These are phyloP conservation scores for Gentiana straminea DNA, from an alignment of 257 asterid species.

Conservation along the genomic window DNA sequence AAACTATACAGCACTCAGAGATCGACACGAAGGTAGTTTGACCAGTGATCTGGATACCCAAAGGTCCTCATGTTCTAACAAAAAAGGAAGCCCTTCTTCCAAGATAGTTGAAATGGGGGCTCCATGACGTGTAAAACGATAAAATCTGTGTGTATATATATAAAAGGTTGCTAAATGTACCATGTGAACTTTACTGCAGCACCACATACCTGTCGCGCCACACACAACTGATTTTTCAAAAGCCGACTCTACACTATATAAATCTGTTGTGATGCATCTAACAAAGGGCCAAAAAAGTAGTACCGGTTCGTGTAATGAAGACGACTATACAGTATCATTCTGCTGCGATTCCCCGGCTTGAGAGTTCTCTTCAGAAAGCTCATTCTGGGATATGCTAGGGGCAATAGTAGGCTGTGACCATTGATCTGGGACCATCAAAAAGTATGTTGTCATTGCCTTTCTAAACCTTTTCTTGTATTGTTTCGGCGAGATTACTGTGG, in stretches of 20 bases:
- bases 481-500: conserved; percentile 86
- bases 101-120: conserved; percentile 6
- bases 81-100: no score
- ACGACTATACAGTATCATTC: conserved; percentile 4
- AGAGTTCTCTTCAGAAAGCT: conserved; percentile 40
- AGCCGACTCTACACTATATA: conserved; percentile 4
- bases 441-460: conserved; percentile 90
- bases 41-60: no score
- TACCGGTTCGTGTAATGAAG: neutral
- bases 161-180: no score
- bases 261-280: conserved; percentile 6
- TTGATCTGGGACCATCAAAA: conserved; percentile 91
- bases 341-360: conserved; percentile 18
- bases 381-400: conserved; percentile 56
- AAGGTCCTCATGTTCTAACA: no score
- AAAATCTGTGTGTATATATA: neutral
- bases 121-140: conserved; percentile 19
- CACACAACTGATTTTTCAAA: neutral
- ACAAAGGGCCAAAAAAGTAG: no score
- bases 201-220: no score
- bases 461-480: conserved; percentile 94
- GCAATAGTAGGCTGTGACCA: conserved; percentile 64
- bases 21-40: no score
- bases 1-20: no score
- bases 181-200: no score